Evolutionary conservation across 1,284 basidiomycete genomes (phyloP), one percentile per base, ranked within the genome.

Genomic region (Ustilago vetiveriae): DNA sequence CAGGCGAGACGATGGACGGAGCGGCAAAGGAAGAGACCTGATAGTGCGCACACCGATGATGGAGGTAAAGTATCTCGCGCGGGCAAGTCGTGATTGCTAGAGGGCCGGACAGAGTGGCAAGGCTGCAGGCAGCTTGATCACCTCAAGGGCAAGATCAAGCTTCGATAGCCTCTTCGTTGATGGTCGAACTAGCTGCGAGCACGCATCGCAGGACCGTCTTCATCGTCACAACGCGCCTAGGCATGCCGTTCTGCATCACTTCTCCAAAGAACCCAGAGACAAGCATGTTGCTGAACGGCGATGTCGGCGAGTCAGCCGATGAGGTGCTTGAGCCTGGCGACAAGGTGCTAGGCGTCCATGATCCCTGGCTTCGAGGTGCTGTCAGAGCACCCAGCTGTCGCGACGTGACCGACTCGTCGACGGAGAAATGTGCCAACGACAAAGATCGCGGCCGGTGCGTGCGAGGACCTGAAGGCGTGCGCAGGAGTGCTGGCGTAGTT

Each of bases 221-320:
- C 41, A 58, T 56, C 13, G 65, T 68, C 6, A 68, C 54, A 11
- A 68, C 45, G 13, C 46, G 50, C 24, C 65, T 52, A 4, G 58
- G 58, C 54, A 63, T 68, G 44, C 58, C 54, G n/a, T 58, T 57
- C 40, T 62, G 65, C 58, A 51, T 54, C 11, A 52, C 48, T 24
- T 68, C 65, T 29, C 65, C 58, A 48, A 68, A 68, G 54, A 57
- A 68, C 39, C 65, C 65, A 17, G 65, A 63, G 42, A 58, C 47
- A 27, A 63, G 58, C 46, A 57, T 59, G 54, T 48, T 58, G 45
- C 54, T 58, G 9, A 63, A 63, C 2, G 65, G 65, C 8, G 65
- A 63, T 8, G 58, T 58, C 8, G 65, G 65, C 13, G 65, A 68
- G 24, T 53, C 58, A 21, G 64, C 42, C 22, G 64, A 67, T 1